Evolutionary conservation across 257 asterid genomes (phyloP), one percentile per base, ranked within the genome.

Genomic region (Striga asiatica): DNA sequence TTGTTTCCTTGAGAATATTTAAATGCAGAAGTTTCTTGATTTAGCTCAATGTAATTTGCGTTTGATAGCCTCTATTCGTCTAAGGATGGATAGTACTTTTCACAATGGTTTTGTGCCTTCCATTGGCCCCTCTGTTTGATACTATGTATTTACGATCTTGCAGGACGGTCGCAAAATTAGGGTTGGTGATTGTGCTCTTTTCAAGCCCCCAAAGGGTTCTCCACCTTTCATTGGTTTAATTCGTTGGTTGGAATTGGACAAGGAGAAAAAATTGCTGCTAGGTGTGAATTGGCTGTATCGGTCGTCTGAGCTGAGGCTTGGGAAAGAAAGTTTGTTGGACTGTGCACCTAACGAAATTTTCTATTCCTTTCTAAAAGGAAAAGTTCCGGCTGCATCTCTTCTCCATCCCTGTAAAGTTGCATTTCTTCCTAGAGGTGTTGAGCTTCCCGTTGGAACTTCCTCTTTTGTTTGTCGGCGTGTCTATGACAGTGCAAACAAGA

Each of bases 351-450:
- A 86, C 94, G 92, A 91, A 61, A 66, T 89, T 27, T 86, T 91
- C 60, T 91, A 80, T 58, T 84, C 98, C 31, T 86, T 91, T 64
- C 98, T 83, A 51, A 60, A 81, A 71, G 92, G 87, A 83, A 77
- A 81, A 73, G 77, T 68, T 53, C 80, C 94, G 42, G 92, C 95
- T 62, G 95, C 94, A 48, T 84, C 95, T 37, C 76, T 87, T 56
- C 87, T 86, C 20, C 95, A 89, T 77, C 97, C 88, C 42, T 86
- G 98, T 77, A 83, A 81, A 81, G 98, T 91, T 76, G 95, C 98
- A 68, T 86, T 91, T 77, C 97, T 91, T 67, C 93, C 98, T 41
- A 70, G 74, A 77, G 95, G 93, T 41, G 78, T 64, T 60, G 93
- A 78, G 71, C 93, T 85, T 71, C 93, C 93, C 13, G 21, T 73